Base-by-base conservation (phyloP, 2,329 filamentous ascomycete species). In the Trichothecium roseum region DNA sequence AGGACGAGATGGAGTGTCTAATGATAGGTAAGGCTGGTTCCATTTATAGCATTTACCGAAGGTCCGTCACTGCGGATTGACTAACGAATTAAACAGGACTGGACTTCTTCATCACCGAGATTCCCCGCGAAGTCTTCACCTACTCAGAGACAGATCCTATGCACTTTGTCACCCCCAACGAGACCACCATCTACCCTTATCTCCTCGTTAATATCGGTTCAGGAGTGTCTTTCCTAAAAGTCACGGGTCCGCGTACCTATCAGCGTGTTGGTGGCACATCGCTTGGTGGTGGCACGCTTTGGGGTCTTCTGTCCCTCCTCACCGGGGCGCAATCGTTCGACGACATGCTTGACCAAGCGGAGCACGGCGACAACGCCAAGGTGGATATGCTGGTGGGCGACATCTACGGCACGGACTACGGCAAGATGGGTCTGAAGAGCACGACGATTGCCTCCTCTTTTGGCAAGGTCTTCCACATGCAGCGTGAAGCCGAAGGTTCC, bases 91-190 rank as follows among this genome's bases (percentile, higher is more conserved):
- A 17, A 26, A 4, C 48, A 86, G 87, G 89, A 10, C 78, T 98
- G 30, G 91, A 98, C 56, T 98, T 96, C 64, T 96, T 98, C 68
- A 96, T 96, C 53, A 94, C 86, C 45, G 88, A 96, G 56, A 96
- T 98, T 40, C 91, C 91, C 15, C 78, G 83, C 47, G 91, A 98
- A 61, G 89, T 98, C 37, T 98, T 98, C 53, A 95, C 87, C 15
- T 96, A 96, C 60, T 88, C 83, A 54, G 89, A 94, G 56, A 74
- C 75, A 24, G 81, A 91, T 48, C 87, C 88, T 4, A 94, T 95
- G 83, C 76, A 85, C 51, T 96, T 94, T 54, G 78, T 81, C 45
- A 75, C 81, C 41, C 78, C 86, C 2, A 68, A 78, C n/a, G 78
- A 89, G 46, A 64, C 66, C 28, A 22, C 31, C 46, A 86, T 94